Evolutionary conservation across 768 basidiomycete genomes (phyloP).

Genomic region (Phylloporus sp.): DNA sequence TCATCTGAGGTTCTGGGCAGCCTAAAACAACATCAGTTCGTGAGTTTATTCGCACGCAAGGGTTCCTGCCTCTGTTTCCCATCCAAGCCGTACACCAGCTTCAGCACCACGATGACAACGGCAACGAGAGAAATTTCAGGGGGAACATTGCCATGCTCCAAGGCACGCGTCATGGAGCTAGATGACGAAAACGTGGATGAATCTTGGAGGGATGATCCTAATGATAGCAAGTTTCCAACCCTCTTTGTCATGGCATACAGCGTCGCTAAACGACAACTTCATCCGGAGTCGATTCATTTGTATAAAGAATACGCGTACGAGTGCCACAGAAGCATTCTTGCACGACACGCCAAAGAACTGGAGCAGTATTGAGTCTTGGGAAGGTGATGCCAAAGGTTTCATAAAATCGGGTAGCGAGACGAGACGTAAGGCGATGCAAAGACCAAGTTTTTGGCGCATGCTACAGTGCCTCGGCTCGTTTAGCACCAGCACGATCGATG

Average conservation of each 20-base stretch:
- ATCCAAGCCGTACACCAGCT: conserved; percentile 83
- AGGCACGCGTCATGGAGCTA: conserved; percentile 39
- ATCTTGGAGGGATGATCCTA: conserved; percentile 57
- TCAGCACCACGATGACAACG: conserved; percentile 63
- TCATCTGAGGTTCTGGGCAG: conserved; percentile 45
- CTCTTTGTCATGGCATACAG: conserved; percentile 63
- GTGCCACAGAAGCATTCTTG: conserved; percentile 59
- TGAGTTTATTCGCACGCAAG: conserved; percentile 4
- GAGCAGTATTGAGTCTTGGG: conserved; percentile 72
- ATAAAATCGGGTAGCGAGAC: conserved; percentile 55
- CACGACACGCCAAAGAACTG: conserved; percentile 73
- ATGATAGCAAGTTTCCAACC: conserved; percentile 48
- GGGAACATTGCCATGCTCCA: conserved; percentile 59
- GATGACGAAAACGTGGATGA: conserved; percentile 42
- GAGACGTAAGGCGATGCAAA: conserved; percentile 58
- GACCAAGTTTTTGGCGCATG: conserved; percentile 53
- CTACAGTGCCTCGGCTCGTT: conserved; percentile 38
- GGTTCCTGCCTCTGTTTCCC: conserved; percentile 49
- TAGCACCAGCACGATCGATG: conserved; percentile 7
- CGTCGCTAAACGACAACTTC: conserved; percentile 36
- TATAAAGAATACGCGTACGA: conserved; percentile 48
- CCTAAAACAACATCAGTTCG: conserved; percentile 30
- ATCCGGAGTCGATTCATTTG: neutral
- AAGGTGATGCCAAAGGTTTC: conserved; percentile 52
- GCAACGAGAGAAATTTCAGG: conserved; percentile 62